Evolutionary conservation across 164 flowering plant genomes (phyloP).

Genomic region (Chimonanthus salicifolius): DNA sequence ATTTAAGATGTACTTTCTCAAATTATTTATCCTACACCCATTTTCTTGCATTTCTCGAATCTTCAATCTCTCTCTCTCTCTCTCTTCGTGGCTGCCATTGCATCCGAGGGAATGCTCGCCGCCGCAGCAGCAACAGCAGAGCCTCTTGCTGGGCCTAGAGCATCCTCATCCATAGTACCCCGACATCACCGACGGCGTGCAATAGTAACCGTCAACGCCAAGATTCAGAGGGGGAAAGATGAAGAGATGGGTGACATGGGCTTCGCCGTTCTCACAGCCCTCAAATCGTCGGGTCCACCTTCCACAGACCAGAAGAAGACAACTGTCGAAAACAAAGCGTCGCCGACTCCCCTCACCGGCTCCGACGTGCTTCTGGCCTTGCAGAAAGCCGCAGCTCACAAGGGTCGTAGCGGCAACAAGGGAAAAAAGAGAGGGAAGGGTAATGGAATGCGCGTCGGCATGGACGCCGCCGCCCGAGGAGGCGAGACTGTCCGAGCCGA

Average conservation of each 20-base stretch:
- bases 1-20: no score
- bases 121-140: neutral
- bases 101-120: neutral
- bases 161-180: neutral
- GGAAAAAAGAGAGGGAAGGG: neutral
- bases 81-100: neutral
- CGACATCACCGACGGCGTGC: neutral
- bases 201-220: neutral
- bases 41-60: no score
- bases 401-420: neutral
- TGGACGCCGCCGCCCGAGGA: neutral
- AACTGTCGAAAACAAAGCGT: neutral
- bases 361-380: slow-evolving; percentile 14
- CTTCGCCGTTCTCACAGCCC: slow-evolving; percentile 6
- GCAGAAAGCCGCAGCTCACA: slow-evolving; percentile 10
- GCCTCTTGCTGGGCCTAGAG: neutral
- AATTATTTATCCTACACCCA: no score
- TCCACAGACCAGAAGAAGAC: neutral
- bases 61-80: neutral
- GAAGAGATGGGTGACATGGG: slow-evolving; percentile 6
- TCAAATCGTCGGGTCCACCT: neutral
- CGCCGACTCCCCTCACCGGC: slow-evolving; percentile 6
- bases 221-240: neutral
- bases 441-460: neutral
- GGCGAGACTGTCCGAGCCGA: neutral